These are phyloP conservation scores for Butyriboletus loyo DNA, from an alignment of 768 basidiomycete species.

Conservation along the genomic window DNA sequence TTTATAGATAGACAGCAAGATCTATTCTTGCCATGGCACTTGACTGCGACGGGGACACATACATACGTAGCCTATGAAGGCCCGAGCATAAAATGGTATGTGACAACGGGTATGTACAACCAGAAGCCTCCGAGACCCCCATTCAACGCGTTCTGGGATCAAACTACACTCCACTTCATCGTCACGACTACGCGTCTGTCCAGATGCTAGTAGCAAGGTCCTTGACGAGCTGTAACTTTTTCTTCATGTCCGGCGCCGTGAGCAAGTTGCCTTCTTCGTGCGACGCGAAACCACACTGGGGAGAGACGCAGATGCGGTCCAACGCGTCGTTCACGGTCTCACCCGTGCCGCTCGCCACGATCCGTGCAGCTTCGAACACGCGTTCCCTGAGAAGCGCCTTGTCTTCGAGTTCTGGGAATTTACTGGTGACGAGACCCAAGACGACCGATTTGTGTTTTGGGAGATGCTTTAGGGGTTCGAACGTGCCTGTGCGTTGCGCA, in stretches of 20 bases:
- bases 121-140: background rate
- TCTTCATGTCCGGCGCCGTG: conserved; percentile 33
- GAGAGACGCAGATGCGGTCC: conserved; percentile 41
- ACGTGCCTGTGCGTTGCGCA: conserved; percentile 19
- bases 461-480: conserved; percentile 31
- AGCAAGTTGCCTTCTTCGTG: conserved; percentile 46
- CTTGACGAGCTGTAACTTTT: conserved; percentile 29
- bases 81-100: no score
- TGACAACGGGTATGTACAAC: no score
- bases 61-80: no score
- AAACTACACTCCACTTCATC: background rate
- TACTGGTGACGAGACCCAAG: conserved; percentile 44
- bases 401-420: conserved; percentile 43
- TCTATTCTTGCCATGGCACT: background rate
- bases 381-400: conserved; percentile 37
- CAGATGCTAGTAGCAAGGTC: conserved; percentile 38
- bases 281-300: conserved; percentile 51
- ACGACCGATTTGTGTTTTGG: conserved; percentile 39
- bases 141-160: background rate
- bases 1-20: background rate
- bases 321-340: conserved; percentile 38
- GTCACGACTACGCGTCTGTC: conserved; percentile 19
- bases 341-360: conserved; percentile 38
- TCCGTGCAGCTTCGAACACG: conserved; percentile 42
- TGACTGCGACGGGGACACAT: background rate